Conservation (phyloP, 257 asterid genomes). For the Gentiana dahurica region DNA sequence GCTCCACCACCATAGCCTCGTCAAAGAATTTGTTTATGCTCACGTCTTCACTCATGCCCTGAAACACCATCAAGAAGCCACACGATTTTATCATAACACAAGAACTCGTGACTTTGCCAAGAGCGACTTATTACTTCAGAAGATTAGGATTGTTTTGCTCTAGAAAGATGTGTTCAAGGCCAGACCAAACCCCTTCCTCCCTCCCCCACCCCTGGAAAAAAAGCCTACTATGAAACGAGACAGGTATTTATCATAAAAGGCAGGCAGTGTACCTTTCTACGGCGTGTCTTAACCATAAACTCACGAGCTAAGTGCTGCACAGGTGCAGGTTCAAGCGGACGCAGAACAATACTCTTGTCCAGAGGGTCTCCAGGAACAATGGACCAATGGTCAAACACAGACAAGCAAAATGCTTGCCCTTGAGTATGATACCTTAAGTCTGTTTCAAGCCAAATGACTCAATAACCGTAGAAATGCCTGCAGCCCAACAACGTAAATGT, state of each 20-base stretch:
- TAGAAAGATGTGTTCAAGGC: too few relatives aligned
- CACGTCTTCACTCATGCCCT: slow-evolving; percentile 98
- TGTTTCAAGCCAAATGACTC: slow-evolving; percentile 95
- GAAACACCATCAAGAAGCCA: too few relatives aligned
- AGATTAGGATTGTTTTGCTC: too few relatives aligned
- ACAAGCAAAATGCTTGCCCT: slow-evolving; percentile 86
- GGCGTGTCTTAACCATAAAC: slow-evolving; percentile 97
- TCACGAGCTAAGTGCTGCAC: slow-evolving; percentile 95
- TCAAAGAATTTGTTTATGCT: slow-evolving; percentile 88
- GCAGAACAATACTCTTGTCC: slow-evolving; percentile 80
- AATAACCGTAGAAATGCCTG: slow-evolving; percentile 91
- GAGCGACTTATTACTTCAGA: too few relatives aligned
- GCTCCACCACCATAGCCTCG: slow-evolving; percentile 93
- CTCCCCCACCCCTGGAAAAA: too few relatives aligned
- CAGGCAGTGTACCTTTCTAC: slow-evolving; percentile 62
- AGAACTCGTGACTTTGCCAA: too few relatives aligned
- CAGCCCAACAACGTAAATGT: neutral
- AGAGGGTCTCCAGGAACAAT: slow-evolving; percentile 97
- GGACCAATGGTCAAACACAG: slow-evolving; percentile 94
- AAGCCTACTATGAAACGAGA: too few relatives aligned
- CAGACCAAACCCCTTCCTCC: too few relatives aligned
- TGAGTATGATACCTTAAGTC: slow-evolving; percentile 97
- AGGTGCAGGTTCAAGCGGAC: slow-evolving; percentile 97
- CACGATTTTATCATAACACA: too few relatives aligned
- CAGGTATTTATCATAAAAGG: too few relatives aligned